Evolutionary conservation across 495 filamentous ascomycete genomes (phyloP).

Genomic region (Achaetomiella virescens): DNA sequence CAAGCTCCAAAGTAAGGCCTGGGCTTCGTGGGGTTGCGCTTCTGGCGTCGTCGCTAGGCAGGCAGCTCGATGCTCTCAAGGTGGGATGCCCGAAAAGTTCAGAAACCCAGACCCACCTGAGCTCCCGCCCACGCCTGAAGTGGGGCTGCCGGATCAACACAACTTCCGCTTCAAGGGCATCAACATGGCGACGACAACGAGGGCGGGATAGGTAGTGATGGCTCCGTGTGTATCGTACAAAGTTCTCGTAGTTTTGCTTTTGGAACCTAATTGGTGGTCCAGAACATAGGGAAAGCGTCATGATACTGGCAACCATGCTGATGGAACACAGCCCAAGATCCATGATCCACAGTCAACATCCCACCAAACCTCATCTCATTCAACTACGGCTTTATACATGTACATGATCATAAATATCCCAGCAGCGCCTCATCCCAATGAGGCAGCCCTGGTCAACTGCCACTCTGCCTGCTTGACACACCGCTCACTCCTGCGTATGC

Average conservation of each 20-base stretch:
- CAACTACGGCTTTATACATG: too few relatives aligned
- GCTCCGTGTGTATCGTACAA: too few relatives aligned
- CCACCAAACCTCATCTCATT: not conserved
- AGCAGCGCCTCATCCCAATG: not conserved
- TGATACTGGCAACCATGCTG: too few relatives aligned
- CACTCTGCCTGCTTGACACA: not conserved
- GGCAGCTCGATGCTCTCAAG: slow-evolving; percentile 17
- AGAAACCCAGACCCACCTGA: slow-evolving; percentile 17
- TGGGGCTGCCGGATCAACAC: slow-evolving; percentile 19
- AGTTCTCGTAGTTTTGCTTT: too few relatives aligned
- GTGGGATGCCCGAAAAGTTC: slow-evolving; percentile 25
- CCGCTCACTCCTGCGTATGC: not conserved
- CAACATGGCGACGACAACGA: not conserved
- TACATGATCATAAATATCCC: too few relatives aligned
- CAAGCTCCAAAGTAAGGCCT: slow-evolving; percentile 5
- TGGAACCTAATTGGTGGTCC: too few relatives aligned
- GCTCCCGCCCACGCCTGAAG: slow-evolving; percentile 7
- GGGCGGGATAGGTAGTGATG: too few relatives aligned
- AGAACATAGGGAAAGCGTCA: too few relatives aligned
- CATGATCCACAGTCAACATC: not conserved
- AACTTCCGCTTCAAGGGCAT: slow-evolving; percentile 9
- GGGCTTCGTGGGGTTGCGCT: slow-evolving; percentile 6
- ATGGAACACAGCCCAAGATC: too few relatives aligned
- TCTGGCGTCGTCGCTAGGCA: slow-evolving; percentile 12
- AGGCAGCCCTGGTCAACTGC: not conserved